Base-by-base conservation (phyloP, 73 alveolate species). In the Tetrahymena thermophila region DNA sequence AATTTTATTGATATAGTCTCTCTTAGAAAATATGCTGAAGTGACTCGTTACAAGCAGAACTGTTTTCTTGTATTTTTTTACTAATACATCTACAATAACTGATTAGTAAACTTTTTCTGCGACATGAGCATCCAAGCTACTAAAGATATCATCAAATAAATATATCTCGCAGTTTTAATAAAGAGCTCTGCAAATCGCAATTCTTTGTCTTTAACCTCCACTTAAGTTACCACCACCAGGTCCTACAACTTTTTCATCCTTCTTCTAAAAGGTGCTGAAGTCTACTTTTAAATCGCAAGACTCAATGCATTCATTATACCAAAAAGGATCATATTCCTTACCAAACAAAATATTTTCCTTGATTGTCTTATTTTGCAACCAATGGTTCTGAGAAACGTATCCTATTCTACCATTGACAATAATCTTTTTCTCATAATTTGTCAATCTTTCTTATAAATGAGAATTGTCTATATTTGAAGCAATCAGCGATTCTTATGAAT, bases 141-240 rank as follows among this genome's bases (percentile, higher is more conserved):
- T 96, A 34, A 98, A 96, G 71, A 98, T 98, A 94, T 98, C 99
- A 98, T 98, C 99, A 93, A 98, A 97, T 43, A 98, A 93, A 97
- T 97, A 97, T 16, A 98, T 96, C 96, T 96, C 98, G 35, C 97
- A 96, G 93, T 97, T 95, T 55, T 97, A 71, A 71, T 98, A 98
- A 71, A 98, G 98, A 6, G 99, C 99, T 89, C 99, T 96, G 35
- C 98, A 98, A 38, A 98, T 95, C 10, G 98, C 96, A 35, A 98
- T 94, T 98, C 99, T 98, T 42, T 98, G 94, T 96, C 97, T 98
- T 96, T 98, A 97, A 1, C 99, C 99, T 31, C 99, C 99, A 50
- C 99, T 97, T 57, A 98, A 95, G 97, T 98, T 98, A 35, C 95
- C 97, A n/a, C 99, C 99, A 95, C 97, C 98, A 94, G 98, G 99